A percentile compares a stretch with the other conserved stretches of the same genome.
These are phyloP conservation scores for Colletotrichum lini DNA, from an alignment of 2,329 filamentous ascomycete genomes.

Conservation along the genomic window DNA sequence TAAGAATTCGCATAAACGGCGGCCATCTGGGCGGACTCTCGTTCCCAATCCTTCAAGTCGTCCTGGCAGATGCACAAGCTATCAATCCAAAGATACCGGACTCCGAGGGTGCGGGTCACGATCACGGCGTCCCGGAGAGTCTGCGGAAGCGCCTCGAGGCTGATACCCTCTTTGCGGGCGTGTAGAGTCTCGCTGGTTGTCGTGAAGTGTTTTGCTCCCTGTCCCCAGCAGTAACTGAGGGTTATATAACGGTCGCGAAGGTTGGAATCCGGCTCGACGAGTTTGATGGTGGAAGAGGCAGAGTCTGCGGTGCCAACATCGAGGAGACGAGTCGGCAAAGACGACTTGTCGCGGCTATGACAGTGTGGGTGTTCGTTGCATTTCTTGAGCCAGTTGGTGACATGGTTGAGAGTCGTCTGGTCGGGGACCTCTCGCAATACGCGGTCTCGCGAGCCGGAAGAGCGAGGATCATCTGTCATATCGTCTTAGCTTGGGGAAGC, in stretches of 20 bases:
- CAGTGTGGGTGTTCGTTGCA: slow-evolving; percentile 32
- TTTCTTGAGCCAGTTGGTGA: slow-evolving; percentile 21
- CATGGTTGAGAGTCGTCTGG: slow-evolving; percentile 20
- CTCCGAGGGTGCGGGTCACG: slow-evolving; percentile 44
- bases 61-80: slow-evolving; percentile 51
- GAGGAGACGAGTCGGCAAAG: slow-evolving; percentile 19
- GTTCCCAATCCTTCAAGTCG: slow-evolving; percentile 45
- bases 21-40: slow-evolving; percentile 46
- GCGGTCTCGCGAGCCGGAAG: slow-evolving; percentile 12
- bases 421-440: slow-evolving; percentile 24
- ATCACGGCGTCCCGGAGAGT: slow-evolving; percentile 47
- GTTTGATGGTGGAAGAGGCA: not conserved
- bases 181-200: slow-evolving; percentile 30
- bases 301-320: slow-evolving; percentile 15
- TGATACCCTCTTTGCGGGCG: slow-evolving; percentile 12
- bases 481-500: not conserved
- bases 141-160: slow-evolving; percentile 37
- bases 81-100: slow-evolving; percentile 51
- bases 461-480: slow-evolving; percentile 14
- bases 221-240: slow-evolving; percentile 37
- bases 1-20: slow-evolving; percentile 47
- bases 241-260: slow-evolving; percentile 17
- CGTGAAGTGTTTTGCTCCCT: slow-evolving; percentile 11
- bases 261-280: slow-evolving; percentile 19
- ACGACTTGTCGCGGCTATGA: not conserved